Evolutionary conservation across 2,329 filamentous ascomycete genomes (phyloP).

Genomic region (Aureobasidium sp.): DNA sequence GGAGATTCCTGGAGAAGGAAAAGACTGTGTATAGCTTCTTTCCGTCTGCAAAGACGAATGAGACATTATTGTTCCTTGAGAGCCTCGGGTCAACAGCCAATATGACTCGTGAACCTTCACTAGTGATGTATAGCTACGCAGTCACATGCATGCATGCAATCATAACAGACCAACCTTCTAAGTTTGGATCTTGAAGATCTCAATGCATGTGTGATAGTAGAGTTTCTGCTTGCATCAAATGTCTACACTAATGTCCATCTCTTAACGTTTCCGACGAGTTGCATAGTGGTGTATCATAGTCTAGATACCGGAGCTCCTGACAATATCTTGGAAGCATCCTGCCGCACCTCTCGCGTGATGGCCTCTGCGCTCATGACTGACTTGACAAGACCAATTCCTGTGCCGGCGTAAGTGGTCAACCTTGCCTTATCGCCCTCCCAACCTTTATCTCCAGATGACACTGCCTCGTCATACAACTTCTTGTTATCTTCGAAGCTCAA

Average conservation of each 20-base stretch:
- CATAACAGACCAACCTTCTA: not conserved
- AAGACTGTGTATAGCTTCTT: not conserved
- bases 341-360: slow-evolving; percentile 42
- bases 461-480: slow-evolving; percentile 37
- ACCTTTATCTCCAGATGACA: slow-evolving; percentile 40
- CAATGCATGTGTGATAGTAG: not conserved
- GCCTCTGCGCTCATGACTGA: slow-evolving; percentile 41
- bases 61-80: not conserved
- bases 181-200: not conserved
- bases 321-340: slow-evolving; percentile 21
- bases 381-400: slow-evolving; percentile 50
- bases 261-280: no score
- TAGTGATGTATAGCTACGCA: no score
- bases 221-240: not conserved
- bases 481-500: slow-evolving; percentile 35
- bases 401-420: slow-evolving; percentile 55
- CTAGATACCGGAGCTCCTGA: not conserved
- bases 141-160: not conserved
- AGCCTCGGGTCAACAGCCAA: not conserved
- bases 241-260: not conserved
- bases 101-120: not conserved
- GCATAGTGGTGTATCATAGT: not conserved
- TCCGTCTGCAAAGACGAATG: not conserved
- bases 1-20: not conserved
- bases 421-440: slow-evolving; percentile 43